Percentiles rank a stretch among this genome's conserved stretches.
phyloP scores from a whole-genome alignment of 345 rosid genomes.

The sweet orange (Citrus sinensis) region DVS_A1.0 CM039166.1:23291501-23292000 shows the following conservation, averaged over 20 bases:
- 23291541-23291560: constrained; percentile 65
- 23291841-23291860: not conserved
- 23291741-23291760: too few species aligned
- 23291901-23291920: not conserved
- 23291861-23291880: too few species aligned
- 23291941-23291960: not conserved
- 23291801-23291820: not conserved
- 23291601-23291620: constrained; percentile 51
- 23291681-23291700: not conserved
- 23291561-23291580: constrained; percentile 66
- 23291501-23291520: constrained; percentile 50
- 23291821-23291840: not conserved
- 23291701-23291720: not conserved
- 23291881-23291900: not conserved
- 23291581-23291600: constrained; percentile 57
- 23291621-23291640: constrained; percentile 37
- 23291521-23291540: constrained; percentile 60
- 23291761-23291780: not conserved
- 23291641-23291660: constrained; percentile 68
- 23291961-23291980: not conserved
- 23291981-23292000: not conserved
- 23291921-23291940: not conserved
- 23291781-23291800: not conserved
- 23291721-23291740: not conserved
- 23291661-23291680: constrained; percentile 42